Evolutionary conservation across 2,329 filamentous ascomycete genomes (phyloP).

Genomic region (Aspergillus quadrilineatus): DNA sequence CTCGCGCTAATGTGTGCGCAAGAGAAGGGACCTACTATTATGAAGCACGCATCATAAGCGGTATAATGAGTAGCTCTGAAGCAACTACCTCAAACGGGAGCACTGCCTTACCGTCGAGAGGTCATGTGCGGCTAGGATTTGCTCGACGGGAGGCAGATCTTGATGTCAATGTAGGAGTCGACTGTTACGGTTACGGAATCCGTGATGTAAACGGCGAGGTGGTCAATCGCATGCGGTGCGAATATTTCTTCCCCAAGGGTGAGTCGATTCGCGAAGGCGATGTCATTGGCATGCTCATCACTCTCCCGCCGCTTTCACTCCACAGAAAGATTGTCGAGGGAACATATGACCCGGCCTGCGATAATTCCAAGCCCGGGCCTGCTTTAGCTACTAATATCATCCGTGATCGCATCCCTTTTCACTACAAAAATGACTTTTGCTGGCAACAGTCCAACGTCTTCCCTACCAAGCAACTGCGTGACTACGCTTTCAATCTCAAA

Average conservation of each 20-base stretch:
- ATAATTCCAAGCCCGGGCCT: conserved; percentile 38
- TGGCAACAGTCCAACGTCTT: conserved; percentile 70
- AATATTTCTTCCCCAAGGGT: conserved; percentile 77
- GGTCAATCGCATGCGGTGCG: conserved; percentile 89
- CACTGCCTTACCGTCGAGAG: conserved; percentile 31
- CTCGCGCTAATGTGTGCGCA: conserved; percentile 84
- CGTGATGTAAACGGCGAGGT: conserved; percentile 88
- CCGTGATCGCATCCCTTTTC: conserved; percentile 89
- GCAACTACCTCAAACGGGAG: conserved; percentile 22
- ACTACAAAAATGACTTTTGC: conserved; percentile 89
- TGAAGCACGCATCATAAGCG: conserved; percentile 85
- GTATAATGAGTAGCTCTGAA: conserved; percentile 43
- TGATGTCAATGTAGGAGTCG: conserved; percentile 69
- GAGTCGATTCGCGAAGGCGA: conserved; percentile 85
- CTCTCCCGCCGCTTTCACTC: conserved; percentile 77
- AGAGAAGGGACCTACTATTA: conserved; percentile 91
- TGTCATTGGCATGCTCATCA: conserved; percentile 90
- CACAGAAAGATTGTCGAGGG: conserved; percentile 87
- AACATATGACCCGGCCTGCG: conserved; percentile 74
- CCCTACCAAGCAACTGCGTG: conserved; percentile 81
- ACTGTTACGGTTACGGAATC: conserved; percentile 93
- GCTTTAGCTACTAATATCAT: conserved; percentile 76
- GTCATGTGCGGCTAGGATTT: conserved; percentile 51
- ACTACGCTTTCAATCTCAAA: conserved; percentile 53
- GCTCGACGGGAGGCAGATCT: conserved; percentile 48